Conservation (phyloP, 139 green algal species). For the Nannochloris sp. region DNA sequence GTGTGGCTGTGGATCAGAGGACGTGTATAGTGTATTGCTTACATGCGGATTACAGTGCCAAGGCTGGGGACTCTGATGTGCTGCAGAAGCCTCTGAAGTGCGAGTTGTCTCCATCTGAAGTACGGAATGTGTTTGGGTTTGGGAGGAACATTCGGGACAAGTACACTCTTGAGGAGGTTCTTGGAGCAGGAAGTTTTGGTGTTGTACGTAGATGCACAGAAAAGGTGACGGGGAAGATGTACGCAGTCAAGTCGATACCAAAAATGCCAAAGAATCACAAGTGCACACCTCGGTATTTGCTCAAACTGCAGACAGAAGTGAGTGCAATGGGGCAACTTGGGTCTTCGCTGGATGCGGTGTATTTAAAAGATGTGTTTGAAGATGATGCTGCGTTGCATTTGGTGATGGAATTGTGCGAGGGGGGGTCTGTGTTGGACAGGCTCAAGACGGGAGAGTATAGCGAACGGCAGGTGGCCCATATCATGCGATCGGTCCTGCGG, state of each 20-base stretch:
- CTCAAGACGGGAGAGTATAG: conserved; percentile 45
- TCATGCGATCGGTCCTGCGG: conserved; percentile 43
- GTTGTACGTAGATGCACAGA: conserved; percentile 71
- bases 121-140: conserved; percentile 70
- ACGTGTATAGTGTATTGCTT: not conserved
- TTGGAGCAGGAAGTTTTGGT: conserved; percentile 83
- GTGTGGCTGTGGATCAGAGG: not conserved
- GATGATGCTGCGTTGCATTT: conserved; percentile 69
- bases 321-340: conserved; percentile 89
- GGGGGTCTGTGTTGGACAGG: conserved; percentile 58
- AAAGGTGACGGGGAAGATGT: conserved; percentile 22
- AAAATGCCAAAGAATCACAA: conserved; percentile 71
- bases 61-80: conserved; percentile 55
- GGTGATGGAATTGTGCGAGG: conserved; percentile 86
- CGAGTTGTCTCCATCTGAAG: conserved; percentile 48
- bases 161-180: conserved; percentile 63
- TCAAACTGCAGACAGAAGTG: conserved; percentile 87
- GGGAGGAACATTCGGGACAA: conserved; percentile 43
- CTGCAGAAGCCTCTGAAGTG: conserved; percentile 57
- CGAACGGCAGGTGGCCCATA: conserved; percentile 40
- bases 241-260: conserved; percentile 78
- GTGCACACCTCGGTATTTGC: conserved; percentile 75
- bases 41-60: conserved; percentile 54
- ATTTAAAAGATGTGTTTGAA: conserved; percentile 68
- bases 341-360: conserved; percentile 67